Base-by-base conservation (phyloP, 768 basidiomycete genomes). In the Lentinus brumalis region DNA sequence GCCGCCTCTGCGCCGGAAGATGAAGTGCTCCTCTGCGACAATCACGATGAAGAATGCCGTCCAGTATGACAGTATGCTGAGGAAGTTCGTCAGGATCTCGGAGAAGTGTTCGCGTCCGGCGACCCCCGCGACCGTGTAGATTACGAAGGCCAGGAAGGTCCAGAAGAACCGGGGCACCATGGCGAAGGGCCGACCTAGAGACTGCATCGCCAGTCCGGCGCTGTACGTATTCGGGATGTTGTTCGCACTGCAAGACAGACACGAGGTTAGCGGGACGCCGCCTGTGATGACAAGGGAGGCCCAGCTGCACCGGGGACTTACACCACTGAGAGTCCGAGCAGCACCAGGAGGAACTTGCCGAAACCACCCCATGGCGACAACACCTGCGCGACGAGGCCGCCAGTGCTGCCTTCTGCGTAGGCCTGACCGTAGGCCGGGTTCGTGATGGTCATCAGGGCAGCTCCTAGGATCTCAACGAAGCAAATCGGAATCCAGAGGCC, bases 391-490 rank as follows among this genome's bases (percentile, higher is more conserved):
- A 84, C 68, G 3, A 84, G 75, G 10, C 81, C 81, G 39, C 82
- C 82, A 42, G 82, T 76, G 64, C 76, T 76, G 40, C 76, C 71
- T 10, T 66, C 61, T 0, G 51, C 67, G 67, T 77, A 80, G 0
- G 71, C 74, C 4, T 67, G 75, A 5, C 55, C 63, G 74, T 79
- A 83, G 3, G 71, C 66, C 18, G 72, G 62, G 66, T 75, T 71
- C 62, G 59, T 60, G 35, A 75, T 76, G 38, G 73, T 73, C 75
- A 80, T 78, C 53, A 79, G 62, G 21, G 79, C 71, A n/a, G 79
- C 81, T 41, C 82, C 82, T 53, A 84, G 76, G 66, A 76, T 77
- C 71, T 81, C 74, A 57, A 83, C 72, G 63, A 82, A 82, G 41
- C 69, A 67, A 31, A 77, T 74, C 0, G 83, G 83, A 39, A 84